Conservation (phyloP, 2,329 filamentous ascomycete genomes). For the Metarhizium guizhouense region DNA sequence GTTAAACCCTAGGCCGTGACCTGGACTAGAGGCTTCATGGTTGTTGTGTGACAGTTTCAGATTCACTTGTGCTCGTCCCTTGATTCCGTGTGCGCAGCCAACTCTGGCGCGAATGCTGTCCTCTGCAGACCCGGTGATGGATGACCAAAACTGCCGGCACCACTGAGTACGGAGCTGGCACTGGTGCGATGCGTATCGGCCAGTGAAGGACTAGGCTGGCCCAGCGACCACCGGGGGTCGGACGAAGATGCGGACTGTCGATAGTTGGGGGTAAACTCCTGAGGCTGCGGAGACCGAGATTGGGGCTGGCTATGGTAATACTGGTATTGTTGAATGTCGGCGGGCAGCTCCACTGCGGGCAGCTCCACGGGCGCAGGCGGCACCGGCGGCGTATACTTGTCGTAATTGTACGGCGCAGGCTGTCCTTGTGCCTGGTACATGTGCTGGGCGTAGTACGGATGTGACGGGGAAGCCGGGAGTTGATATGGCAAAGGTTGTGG, state of each 20-base stretch:
- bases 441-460: constrained; percentile 8
- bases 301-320: constrained; percentile 17
- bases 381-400: constrained; percentile 12
- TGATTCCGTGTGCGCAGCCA: constrained; percentile 39
- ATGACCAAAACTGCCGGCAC: constrained; percentile 18
- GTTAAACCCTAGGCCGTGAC: neutral
- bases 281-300: constrained; percentile 15
- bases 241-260: constrained; percentile 15
- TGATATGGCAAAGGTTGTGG: neutral
- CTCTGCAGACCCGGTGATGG: constrained; percentile 31
- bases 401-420: constrained; percentile 5
- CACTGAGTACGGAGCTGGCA: constrained; percentile 15
- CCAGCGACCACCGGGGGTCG: constrained; percentile 34
- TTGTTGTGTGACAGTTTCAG: neutral
- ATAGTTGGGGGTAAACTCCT: constrained; percentile 13
- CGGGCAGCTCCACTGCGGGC: constrained; percentile 40
- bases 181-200: constrained; percentile 16
- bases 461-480: constrained; percentile 4
- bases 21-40: neutral
- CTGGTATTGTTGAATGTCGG: constrained; percentile 35
- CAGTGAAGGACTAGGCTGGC: constrained; percentile 16
- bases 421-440: constrained; percentile 13
- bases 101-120: constrained; percentile 31
- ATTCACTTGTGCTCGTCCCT: constrained; percentile 29
- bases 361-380: constrained; percentile 31